phyloP scores from a whole-genome alignment of 164 flowering plant species.

The Sextonia rubra region DNA sequence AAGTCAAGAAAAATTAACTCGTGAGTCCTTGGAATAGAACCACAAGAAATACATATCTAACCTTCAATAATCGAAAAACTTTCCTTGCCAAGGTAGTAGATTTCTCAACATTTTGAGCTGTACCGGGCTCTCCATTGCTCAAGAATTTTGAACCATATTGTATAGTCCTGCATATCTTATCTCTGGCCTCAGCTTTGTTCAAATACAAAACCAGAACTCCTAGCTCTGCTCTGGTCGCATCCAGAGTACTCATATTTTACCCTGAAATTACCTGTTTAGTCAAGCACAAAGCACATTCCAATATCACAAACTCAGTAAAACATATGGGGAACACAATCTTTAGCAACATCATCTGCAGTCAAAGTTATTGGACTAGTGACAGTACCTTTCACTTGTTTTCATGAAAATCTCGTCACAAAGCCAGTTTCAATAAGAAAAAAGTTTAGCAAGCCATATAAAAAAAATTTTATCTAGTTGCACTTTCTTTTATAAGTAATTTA shows the following conservation, averaged over 20 bases:
- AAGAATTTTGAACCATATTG: slow-evolving; percentile 96
- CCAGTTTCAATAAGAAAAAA: too few species aligned
- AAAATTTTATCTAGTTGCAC: too few species aligned
- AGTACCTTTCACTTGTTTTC: background rate
- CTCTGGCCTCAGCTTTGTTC: slow-evolving; percentile 99
- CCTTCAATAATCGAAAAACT: slow-evolving; percentile 98
- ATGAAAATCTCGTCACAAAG: background rate
- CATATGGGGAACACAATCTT: background rate
- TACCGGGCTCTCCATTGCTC: slow-evolving; percentile 92
- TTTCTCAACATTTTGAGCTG: slow-evolving; percentile 95
- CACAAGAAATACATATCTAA: slow-evolving; percentile 12
- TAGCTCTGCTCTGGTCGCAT: slow-evolving; percentile 86
- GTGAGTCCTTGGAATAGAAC: background rate
- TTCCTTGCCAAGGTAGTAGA: slow-evolving; percentile 88
- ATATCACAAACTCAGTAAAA: background rate
- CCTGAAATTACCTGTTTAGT: slow-evolving; percentile 5
- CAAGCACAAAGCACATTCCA: background rate
- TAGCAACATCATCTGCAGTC: background rate
- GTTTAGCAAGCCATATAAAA: too few species aligned
- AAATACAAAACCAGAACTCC: slow-evolving; percentile 76
- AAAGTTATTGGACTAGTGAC: background rate
- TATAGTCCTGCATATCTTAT: slow-evolving; percentile 97
- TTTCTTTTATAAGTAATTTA: too few species aligned
- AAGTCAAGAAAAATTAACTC: background rate
- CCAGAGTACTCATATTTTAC: slow-evolving; percentile 64